Evolutionary conservation across 106 monocot genomes (phyloP).

Genomic region (Allium fistulosum): DNA sequence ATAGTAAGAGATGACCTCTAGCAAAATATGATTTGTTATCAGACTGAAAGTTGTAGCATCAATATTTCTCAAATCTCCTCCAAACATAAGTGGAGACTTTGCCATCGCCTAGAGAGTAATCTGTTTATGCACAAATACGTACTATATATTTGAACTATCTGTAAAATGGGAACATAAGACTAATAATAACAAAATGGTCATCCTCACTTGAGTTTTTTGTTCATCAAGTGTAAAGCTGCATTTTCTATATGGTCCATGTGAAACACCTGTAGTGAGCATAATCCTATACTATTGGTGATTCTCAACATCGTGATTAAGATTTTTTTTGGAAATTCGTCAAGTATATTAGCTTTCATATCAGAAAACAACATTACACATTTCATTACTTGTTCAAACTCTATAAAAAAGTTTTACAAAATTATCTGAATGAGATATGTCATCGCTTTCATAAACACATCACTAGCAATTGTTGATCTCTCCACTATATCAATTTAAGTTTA

Average conservation of each 20-base stretch:
- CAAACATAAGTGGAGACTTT: slow-evolving; percentile 95
- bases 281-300: not conserved
- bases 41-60: slow-evolving; percentile 47
- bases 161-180: too few relatives aligned
- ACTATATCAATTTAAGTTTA: too few relatives aligned
- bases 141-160: too few relatives aligned
- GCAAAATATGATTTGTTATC: slow-evolving; percentile 68
- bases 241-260: slow-evolving; percentile 69
- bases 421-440: too few relatives aligned
- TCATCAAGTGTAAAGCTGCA: slow-evolving; percentile 71
- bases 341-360: not conserved
- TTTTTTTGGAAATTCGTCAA: too few relatives aligned
- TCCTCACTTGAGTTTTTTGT: slow-evolving; percentile 66
- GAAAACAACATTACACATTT: not conserved
- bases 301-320: too few relatives aligned
- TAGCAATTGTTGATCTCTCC: too few relatives aligned
- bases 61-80: slow-evolving; percentile 76
- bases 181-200: too few relatives aligned
- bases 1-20: slow-evolving; percentile 77
- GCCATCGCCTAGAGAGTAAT: slow-evolving; percentile 93
- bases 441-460: too few relatives aligned
- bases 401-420: not conserved
- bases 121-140: slow-evolving; percentile 31
- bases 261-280: slow-evolving; percentile 33
- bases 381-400: not conserved